Percentiles rank a stretch among this genome's conserved stretches.
Conservation (phyloP, 139 green algal genomes). For the Auxenochlorella pyrenoidosa region DNA sequence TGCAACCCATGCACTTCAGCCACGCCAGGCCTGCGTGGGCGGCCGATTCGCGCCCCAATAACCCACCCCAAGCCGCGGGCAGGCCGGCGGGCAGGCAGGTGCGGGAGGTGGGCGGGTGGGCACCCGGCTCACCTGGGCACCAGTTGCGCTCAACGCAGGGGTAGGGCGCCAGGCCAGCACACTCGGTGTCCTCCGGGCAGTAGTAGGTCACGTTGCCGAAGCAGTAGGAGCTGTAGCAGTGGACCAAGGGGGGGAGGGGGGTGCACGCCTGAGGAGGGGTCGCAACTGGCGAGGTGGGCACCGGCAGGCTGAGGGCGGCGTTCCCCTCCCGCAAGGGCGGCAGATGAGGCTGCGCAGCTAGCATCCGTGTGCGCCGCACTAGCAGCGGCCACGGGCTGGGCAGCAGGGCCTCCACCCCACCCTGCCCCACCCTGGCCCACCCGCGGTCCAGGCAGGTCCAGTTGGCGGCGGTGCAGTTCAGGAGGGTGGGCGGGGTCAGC, state of each 20-base stretch:
- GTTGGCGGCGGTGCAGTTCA: not conserved
- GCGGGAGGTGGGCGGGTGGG: no score
- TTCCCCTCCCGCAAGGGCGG: no score
- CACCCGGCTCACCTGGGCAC: not conserved
- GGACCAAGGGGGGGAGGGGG: not conserved
- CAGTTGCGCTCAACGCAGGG: not conserved
- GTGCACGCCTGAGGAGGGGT: not conserved
- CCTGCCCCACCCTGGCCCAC: no score
- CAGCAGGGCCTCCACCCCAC: no score
- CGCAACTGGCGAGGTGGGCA: no score
- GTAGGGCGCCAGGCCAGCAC: not conserved
- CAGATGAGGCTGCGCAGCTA: not conserved
- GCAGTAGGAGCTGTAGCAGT: conserved; percentile 1
- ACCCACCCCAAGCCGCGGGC: not conserved
- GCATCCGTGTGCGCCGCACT: no score
- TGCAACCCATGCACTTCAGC: no score
- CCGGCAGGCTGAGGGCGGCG: not conserved
- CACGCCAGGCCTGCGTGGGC: not conserved
- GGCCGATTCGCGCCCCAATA: not conserved
- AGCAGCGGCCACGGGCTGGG: no score
- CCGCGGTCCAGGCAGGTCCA: not conserved
- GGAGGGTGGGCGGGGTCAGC: not conserved
- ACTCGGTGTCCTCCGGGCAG: not conserved
- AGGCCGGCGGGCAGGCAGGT: not conserved
- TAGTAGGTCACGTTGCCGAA: not conserved